phyloP scores from a whole-genome alignment of 495 filamentous ascomycete species.

The Aspergillus bertholletiae region DNA sequence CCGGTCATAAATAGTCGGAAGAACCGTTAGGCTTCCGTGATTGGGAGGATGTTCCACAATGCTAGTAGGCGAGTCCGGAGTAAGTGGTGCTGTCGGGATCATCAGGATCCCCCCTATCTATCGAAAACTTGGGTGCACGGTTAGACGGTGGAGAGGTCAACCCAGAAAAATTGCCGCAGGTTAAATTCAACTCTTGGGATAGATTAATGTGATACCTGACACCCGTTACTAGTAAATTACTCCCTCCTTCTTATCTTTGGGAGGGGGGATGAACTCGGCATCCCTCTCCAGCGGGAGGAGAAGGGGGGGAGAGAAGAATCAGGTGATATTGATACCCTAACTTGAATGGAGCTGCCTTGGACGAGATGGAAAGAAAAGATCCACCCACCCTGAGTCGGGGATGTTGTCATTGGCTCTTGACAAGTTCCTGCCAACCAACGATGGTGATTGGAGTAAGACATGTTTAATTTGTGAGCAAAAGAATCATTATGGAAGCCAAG shows the following conservation, averaged over 20 bases:
- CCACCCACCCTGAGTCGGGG: neutral
- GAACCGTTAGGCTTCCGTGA: neutral
- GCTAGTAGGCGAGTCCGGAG: neutral
- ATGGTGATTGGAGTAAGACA: conserved; percentile 8
- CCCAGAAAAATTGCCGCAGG: neutral
- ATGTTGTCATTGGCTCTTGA: conserved; percentile 6
- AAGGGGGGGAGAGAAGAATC: neutral
- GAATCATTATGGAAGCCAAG: neutral
- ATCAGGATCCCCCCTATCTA: neutral
- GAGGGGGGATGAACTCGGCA: no score
- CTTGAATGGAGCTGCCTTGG: neutral
- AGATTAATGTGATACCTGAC: neutral
- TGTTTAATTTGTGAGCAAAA: neutral
- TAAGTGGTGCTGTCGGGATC: neutral
- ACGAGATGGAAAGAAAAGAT: neutral
- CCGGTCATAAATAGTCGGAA: neutral
- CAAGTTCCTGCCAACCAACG: conserved; percentile 5
- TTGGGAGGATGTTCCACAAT: neutral
- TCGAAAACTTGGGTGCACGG: neutral
- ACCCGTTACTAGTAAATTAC: no score
- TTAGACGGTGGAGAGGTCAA: no score
- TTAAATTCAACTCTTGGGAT: neutral
- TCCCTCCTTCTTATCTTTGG: no score
- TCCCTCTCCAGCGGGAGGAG: neutral
- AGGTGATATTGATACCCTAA: neutral